Percentiles rank a stretch among this genome's conserved stretches.
Evolutionary conservation across 345 rosid genomes (phyloP).

Genomic region (Adansonia digitata): DNA sequence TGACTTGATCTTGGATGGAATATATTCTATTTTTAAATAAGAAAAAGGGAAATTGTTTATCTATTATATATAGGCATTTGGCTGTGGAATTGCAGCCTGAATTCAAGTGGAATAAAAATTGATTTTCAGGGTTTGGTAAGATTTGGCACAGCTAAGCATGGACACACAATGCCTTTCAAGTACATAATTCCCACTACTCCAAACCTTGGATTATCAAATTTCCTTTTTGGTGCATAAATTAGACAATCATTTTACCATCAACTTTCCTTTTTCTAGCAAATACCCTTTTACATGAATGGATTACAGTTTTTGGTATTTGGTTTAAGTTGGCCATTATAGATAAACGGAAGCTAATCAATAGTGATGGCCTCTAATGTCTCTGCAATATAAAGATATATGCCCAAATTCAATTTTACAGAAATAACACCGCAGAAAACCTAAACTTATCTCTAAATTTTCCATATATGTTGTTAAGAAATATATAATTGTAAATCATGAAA

Average conservation of each 20-base stretch:
- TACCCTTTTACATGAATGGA: no score
- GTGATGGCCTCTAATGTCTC: not conserved
- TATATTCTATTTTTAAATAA: not conserved
- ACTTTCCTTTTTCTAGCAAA: no score
- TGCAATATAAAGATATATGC: not conserved
- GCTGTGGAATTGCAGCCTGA: not conserved
- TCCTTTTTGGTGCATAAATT: no score
- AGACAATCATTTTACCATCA: no score
- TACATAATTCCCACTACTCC: not conserved
- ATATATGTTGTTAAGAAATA: not conserved
- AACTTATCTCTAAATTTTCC: no score
- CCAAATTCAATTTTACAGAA: not conserved
- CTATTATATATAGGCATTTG: not conserved
- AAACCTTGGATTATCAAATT: not conserved
- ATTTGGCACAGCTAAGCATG: no score
- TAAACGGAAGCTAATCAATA: not conserved
- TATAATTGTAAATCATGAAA: no score
- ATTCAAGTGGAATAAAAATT: not conserved
- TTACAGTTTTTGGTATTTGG: no score
- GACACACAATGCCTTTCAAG: no score
- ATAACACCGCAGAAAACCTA: not conserved
- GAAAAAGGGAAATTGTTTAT: not conserved
- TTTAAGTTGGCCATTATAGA: no score
- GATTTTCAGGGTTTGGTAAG: not conserved
- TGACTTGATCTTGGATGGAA: not conserved